Base-by-base conservation (phyloP, 805 yeast genomes). In the Candida chilensis region DNA sequence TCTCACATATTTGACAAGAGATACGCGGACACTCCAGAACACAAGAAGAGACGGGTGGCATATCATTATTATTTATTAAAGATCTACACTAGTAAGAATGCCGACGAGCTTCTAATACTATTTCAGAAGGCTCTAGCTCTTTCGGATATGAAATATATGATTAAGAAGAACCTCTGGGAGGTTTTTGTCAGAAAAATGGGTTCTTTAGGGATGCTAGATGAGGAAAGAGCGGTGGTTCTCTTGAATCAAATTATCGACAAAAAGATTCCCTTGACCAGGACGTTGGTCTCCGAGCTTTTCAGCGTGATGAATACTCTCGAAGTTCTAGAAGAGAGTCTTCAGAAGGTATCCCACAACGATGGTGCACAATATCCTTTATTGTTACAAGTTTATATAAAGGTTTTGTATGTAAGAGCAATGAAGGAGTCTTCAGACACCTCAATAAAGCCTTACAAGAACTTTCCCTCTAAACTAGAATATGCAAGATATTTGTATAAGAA, bases 151-250 rank as follows among this genome's bases (percentile, higher is more conserved):
- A n/a, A 10, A 20, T 20, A 20, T n/a, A 10, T 10, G 11, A 20
- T 20, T 10, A 10, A 20, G 11, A 16, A 16, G 11, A 18, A 26
- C 8, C 7, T 47, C 14, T 52, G 56, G 56, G 43, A 41, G 3
- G 24, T 40, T 7, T 29, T 44, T 26, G 27, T 48, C 12, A 28
- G 32, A 15, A 31, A 38, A 3, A 27, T 52, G 7, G 26, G 35
- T 10, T 31, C 37, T 6, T 24, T 34, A 3, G 37, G 42, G 12
- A 29, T 36, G 6, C 27, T 51, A 18, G 36, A 38, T n/a, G 31
- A 40, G 4, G 37, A 29, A 4, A 27, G 34, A 13, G 40, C 47
- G 4, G 30, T 24, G 17, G 25, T 19, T n/a, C 25, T 42, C 4
- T 37, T 41, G 42, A 24, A 41, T 13, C 20, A 31, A 16, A 28